Evolutionary conservation across 169 alveolate genomes (phyloP).

Genomic region (Neospora caninum): DNA sequence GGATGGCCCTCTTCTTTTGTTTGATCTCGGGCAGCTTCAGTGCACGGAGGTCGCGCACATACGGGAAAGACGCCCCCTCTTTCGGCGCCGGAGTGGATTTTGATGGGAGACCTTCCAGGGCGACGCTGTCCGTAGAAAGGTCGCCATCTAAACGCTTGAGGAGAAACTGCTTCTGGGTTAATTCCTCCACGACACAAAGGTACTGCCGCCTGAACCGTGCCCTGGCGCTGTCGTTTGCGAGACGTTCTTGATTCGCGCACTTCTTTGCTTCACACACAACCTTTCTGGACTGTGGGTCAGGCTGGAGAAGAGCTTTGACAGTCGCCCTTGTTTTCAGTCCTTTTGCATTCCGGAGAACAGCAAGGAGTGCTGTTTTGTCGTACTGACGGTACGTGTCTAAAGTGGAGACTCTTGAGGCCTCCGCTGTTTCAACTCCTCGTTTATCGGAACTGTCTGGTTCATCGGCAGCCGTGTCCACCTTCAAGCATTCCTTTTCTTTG

Average conservation of each 20-base stretch:
- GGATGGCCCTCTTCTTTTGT: not conserved
- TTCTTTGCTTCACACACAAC: not conserved
- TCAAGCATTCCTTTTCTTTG: not conserved
- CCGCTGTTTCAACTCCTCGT: not conserved
- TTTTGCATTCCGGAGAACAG: not conserved
- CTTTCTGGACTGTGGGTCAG: not conserved
- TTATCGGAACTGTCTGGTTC: too few species aligned
- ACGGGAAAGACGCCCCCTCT: not conserved
- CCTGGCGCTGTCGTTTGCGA: constrained; percentile 10
- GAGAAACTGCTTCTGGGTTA: not conserved
- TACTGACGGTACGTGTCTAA: not conserved
- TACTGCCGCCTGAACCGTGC: constrained; percentile 20
- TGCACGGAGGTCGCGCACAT: not conserved
- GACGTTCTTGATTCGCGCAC: not conserved
- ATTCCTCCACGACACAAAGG: not conserved
- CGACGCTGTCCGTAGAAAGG: not conserved
- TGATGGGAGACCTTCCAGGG: not conserved
- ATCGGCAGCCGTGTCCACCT: not conserved
- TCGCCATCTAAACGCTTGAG: not conserved
- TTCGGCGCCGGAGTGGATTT: not conserved
- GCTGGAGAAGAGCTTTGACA: not conserved
- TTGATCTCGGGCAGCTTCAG: not conserved
- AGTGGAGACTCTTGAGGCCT: too few species aligned
- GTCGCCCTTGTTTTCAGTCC: not conserved
- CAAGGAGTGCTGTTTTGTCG: not conserved